phyloP scores from a whole-genome alignment of 345 rosid genomes.

The Aurinia saxatilis region DNA sequence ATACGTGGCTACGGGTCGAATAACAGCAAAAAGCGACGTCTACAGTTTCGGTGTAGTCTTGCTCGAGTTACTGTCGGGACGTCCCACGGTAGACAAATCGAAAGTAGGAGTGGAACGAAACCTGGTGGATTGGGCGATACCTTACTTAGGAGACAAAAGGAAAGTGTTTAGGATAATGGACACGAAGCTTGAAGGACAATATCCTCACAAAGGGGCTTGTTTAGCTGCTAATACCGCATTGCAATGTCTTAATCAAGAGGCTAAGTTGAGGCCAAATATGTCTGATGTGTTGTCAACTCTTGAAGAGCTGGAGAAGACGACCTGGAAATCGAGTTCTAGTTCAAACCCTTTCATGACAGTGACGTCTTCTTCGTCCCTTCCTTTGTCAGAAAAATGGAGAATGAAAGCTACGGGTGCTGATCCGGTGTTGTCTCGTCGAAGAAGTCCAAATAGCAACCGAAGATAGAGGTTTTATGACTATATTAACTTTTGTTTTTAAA shows the following conservation, averaged over 20 bases:
- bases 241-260: conserved; percentile 50
- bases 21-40: conserved; percentile 65
- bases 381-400: not conserved
- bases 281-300: conserved; percentile 58
- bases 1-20: conserved; percentile 75
- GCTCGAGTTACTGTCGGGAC: conserved; percentile 75
- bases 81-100: conserved; percentile 64
- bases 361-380: conserved; percentile 3
- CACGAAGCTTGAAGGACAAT: conserved; percentile 82
- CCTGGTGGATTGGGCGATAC: conserved; percentile 88
- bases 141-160: conserved; percentile 69
- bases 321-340: conserved; percentile 1
- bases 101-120: conserved; percentile 67
- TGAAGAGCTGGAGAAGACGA: conserved; percentile 36
- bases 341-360: conserved; percentile 6
- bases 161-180: conserved; percentile 89
- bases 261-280: conserved; percentile 76
- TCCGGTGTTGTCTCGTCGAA: conserved; percentile 4
- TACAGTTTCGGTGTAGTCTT: conserved; percentile 90
- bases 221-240: conserved; percentile 65
- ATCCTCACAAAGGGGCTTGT: conserved; percentile 70
- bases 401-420: not conserved
- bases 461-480: no score
- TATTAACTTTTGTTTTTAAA: no score
- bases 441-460: not conserved